A percentile compares a stretch with the other conserved stretches of the same genome.
Conservation (phyloP, 2,329 filamentous ascomycete species). For the Alternaria infectoria region DNA sequence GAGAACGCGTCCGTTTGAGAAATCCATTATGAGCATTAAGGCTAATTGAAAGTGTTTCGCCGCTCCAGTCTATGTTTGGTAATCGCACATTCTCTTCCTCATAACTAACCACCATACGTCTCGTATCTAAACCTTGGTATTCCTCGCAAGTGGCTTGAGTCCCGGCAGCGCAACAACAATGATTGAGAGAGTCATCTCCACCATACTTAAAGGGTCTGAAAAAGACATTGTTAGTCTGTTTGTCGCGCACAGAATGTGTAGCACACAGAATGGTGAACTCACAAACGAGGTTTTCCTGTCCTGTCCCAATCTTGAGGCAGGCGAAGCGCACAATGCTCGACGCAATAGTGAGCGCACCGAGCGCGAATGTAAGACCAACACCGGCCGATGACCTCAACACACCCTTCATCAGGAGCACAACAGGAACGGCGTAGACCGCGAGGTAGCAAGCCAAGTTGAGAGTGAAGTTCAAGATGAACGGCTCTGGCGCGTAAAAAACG, state of each 20-base stretch:
- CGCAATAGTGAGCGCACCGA: conserved; percentile 26
- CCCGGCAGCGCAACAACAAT: conserved; percentile 29
- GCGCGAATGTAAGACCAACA: conserved; percentile 21
- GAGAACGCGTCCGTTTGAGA: not conserved
- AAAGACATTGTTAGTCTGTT: not conserved
- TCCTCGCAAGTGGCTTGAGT: conserved; percentile 20
- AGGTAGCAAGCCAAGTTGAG: conserved; percentile 30
- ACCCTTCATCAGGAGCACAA: conserved; percentile 16
- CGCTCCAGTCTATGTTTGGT: not conserved
- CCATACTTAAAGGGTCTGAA: conserved; percentile 27
- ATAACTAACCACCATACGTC: fast-evolving
- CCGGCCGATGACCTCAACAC: conserved; percentile 15
- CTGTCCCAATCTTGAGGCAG: conserved; percentile 26
- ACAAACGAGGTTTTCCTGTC: conserved; percentile 34
- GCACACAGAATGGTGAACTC: not conserved
- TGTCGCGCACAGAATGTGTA: fast-evolving
- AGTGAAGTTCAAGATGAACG: conserved; percentile 34
- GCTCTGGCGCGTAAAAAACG: conserved; percentile 30
- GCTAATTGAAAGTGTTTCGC: not conserved
- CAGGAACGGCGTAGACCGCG: conserved; percentile 22
- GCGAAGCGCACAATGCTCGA: conserved; percentile 27
- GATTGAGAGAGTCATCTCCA: conserved; percentile 30
- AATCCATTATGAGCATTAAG: not conserved
- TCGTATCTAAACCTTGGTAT: not conserved
- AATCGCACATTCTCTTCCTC: too few species aligned